Percentiles rank a stretch among this genome's conserved stretches.
These are phyloP conservation scores for Calonectria crousiana DNA, from an alignment of 2,329 filamentous ascomycete species.

Conservation along the genomic window DNA sequence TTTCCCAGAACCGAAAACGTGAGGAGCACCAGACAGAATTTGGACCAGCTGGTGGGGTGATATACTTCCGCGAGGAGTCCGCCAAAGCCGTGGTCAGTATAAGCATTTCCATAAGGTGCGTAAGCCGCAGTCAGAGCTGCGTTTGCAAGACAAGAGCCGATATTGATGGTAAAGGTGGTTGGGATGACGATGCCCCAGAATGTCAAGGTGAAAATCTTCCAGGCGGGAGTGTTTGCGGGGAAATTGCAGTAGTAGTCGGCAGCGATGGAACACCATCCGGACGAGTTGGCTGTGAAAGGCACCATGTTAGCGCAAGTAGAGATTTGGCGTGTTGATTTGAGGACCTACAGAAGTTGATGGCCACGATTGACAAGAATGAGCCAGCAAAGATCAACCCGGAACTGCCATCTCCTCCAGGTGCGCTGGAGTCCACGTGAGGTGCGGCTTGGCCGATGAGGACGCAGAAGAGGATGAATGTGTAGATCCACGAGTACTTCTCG, in stretches of 20 bases:
- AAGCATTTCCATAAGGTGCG: slow-evolving; percentile 14
- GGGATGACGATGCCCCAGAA: slow-evolving; percentile 19
- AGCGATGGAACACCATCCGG: slow-evolving; percentile 21
- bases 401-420: neutral
- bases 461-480: slow-evolving; percentile 33
- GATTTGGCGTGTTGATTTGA: neutral
- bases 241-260: slow-evolving; percentile 22
- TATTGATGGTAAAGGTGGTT: slow-evolving; percentile 2
- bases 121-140: slow-evolving; percentile 14
- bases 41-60: slow-evolving; percentile 10
- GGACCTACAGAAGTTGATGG: slow-evolving; percentile 32
- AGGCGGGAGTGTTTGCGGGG: slow-evolving; percentile 2
- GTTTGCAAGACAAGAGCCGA: slow-evolving; percentile 12
- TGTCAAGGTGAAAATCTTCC: slow-evolving; percentile 10
- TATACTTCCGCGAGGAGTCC: slow-evolving; percentile 14
- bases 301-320: neutral
- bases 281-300: slow-evolving; percentile 4
- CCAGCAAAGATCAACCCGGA: slow-evolving; percentile 24
- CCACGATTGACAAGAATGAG: slow-evolving; percentile 32
- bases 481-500: slow-evolving; percentile 37
- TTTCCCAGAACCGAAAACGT: slow-evolving; percentile 18
- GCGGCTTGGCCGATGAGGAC: slow-evolving; percentile 34
- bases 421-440: slow-evolving; percentile 23
- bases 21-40: slow-evolving; percentile 19
- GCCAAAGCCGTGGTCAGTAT: slow-evolving; percentile 10